phyloP scores from a whole-genome alignment of 768 basidiomycete species.

The Russula brevipes region DNA sequence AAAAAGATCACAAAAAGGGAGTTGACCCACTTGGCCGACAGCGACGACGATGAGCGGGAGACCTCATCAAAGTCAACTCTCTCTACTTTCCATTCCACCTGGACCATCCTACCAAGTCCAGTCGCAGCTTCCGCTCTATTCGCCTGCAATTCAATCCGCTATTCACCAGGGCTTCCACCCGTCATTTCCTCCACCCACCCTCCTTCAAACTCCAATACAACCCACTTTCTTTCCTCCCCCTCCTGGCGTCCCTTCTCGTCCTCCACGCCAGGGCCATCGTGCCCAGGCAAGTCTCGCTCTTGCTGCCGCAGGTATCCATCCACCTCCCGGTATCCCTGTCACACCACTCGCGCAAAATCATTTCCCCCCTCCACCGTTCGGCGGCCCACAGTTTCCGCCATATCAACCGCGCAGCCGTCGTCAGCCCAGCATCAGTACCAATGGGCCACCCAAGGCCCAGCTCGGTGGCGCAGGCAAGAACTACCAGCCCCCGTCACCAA shows the following conservation, averaged over 20 bases:
- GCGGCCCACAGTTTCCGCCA: conserved; percentile 35
- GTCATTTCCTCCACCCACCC: conserved; percentile 39
- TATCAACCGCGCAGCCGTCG: conserved; percentile 54
- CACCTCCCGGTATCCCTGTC: conserved; percentile 50
- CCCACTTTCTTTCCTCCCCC: conserved; percentile 52
- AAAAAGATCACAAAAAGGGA: no score
- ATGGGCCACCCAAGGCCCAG: conserved; percentile 84
- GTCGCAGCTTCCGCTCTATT: conserved; percentile 54
- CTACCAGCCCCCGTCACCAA: conserved; percentile 59
- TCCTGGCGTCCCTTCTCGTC: conserved; percentile 48
- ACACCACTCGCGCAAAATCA: conserved; percentile 59
- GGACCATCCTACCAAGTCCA: conserved; percentile 46
- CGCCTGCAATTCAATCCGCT: conserved; percentile 59
- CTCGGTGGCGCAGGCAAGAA: conserved; percentile 77
- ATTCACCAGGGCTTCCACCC: conserved; percentile 56
- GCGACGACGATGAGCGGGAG: conserved; percentile 22
- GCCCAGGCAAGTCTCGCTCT: conserved; percentile 59
- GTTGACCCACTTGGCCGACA: no score
- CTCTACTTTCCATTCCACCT: conserved; percentile 52
- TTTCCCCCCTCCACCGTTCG: conserved; percentile 47
- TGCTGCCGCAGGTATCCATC: conserved; percentile 54
- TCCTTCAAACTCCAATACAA: conserved; percentile 72
- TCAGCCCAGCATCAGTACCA: conserved; percentile 62
- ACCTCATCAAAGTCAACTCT: conserved; percentile 44
- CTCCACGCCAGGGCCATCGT: conserved; percentile 44